Evolutionary conservation across 1,284 basidiomycete species (phyloP).

Genomic region (Apiotrichum laibachii): DNA sequence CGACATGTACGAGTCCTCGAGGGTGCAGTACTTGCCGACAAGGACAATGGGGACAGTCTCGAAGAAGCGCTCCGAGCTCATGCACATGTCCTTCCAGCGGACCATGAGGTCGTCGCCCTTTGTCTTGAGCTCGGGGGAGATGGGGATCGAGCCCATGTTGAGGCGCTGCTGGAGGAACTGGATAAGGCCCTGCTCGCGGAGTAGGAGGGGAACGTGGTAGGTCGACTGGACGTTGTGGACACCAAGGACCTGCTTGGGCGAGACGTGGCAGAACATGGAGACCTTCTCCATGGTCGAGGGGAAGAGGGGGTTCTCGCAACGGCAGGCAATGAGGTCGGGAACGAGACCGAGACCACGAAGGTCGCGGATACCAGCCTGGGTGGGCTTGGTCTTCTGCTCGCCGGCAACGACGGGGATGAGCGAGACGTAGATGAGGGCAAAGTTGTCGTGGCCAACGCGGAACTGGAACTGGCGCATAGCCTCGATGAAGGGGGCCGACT

Average conservation of each 20-base stretch:
- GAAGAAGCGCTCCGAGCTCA: conserved; percentile 84
- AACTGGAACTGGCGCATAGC: conserved; percentile 99
- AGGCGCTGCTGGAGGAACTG: conserved; percentile 79
- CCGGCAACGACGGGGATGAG: conserved; percentile 97
- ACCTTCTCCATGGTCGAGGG: conserved; percentile 89
- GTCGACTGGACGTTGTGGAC: conserved; percentile 96
- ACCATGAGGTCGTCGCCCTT: conserved; percentile 66
- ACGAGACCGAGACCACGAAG: conserved; percentile 88
- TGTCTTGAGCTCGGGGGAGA: conserved; percentile 59
- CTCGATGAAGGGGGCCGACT: conserved; percentile 95
- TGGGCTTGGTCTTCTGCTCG: conserved; percentile 99
- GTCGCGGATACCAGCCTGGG: conserved; percentile 94
- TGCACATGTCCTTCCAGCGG: conserved; percentile 81
- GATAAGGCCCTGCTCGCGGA: conserved; percentile 89
- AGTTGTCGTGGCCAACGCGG: conserved; percentile 94
- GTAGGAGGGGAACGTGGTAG: conserved; percentile 93
- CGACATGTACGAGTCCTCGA: conserved; percentile 98
- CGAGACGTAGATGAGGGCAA: conserved; percentile 96
- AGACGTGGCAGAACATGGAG: conserved; percentile 99
- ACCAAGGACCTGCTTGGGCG: conserved; percentile 88
- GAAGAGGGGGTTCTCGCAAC: conserved; percentile 66
- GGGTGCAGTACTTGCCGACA: conserved; percentile 95
- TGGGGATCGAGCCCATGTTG: conserved; percentile 63
- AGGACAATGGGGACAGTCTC: conserved; percentile 87
- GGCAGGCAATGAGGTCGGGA: conserved; percentile 94